phyloP scores from a whole-genome alignment of 306 rosid genomes.

The Sophora flavescens region DNA sequence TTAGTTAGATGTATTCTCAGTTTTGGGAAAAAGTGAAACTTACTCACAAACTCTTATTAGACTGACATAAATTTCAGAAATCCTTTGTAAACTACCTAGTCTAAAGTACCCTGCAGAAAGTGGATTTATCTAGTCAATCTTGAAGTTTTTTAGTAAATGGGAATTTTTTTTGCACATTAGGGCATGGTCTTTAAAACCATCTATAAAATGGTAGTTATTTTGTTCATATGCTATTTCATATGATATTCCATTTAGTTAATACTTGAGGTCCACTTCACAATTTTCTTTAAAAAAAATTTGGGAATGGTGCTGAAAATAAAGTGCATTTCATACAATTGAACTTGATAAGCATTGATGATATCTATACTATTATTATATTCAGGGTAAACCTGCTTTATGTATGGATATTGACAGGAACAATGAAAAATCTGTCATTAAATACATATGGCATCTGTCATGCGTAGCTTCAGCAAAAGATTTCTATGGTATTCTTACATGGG shows the following conservation, averaged over 20 bases:
- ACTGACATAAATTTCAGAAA: too few relatives aligned
- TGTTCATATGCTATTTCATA: conserved; percentile 6
- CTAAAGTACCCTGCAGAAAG: conserved; percentile 8
- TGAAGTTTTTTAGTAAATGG: conserved; percentile 27
- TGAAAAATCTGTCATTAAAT: conserved; percentile 17
- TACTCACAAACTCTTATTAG: too few relatives aligned
- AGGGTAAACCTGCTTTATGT: not conserved
- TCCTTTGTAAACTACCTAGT: conserved; percentile 1
- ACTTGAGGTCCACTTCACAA: not conserved
- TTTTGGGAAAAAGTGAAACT: too few relatives aligned
- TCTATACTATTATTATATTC: too few relatives aligned
- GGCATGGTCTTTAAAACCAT: conserved; percentile 1
- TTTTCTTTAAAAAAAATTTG: not conserved
- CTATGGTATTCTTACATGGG: conserved; percentile 18
- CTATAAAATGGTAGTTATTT: not conserved
- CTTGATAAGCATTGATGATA: too few relatives aligned
- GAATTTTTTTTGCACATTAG: not conserved
- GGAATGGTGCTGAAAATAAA: not conserved
- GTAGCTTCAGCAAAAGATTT: conserved; percentile 20
- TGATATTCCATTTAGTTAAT: conserved; percentile 21
- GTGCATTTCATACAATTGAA: conserved; percentile 23
- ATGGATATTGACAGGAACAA: not conserved
- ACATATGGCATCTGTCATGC: not conserved
- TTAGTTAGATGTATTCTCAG: conserved; percentile 1
- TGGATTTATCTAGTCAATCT: conserved; percentile 11